These are phyloP conservation scores for Aspergillus calidoustus DNA, from an alignment of 2,329 filamentous ascomycete species.

Conservation along the genomic window DNA sequence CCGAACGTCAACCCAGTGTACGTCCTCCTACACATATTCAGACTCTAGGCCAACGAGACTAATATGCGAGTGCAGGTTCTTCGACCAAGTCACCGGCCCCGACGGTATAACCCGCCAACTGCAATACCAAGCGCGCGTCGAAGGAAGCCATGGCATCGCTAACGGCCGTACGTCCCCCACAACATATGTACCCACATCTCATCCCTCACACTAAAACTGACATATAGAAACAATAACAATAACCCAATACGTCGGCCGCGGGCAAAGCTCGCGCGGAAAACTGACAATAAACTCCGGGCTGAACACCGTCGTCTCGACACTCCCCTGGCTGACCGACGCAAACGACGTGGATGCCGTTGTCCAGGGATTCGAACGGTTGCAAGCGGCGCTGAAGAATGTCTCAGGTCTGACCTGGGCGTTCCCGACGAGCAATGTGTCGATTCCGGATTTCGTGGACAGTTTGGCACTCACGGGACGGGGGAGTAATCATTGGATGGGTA, in stretches of 20 bases:
- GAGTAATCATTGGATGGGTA: constrained; percentile 26
- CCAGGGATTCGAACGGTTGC: constrained; percentile 22
- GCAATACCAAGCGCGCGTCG: constrained; percentile 22
- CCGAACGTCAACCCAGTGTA: constrained; percentile 25
- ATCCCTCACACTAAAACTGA: background rate
- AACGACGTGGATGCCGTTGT: constrained; percentile 31
- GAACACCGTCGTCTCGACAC: constrained; percentile 32
- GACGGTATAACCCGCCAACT: constrained; percentile 31
- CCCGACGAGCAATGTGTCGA: constrained; percentile 12
- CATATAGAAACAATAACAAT: constrained; percentile 24
- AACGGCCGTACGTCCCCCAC: constrained; percentile 17
- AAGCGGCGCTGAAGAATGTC: constrained; percentile 14
- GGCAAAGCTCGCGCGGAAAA: constrained; percentile 31
- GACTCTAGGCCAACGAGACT: constrained; percentile 28
- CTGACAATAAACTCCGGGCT: constrained; percentile 29
- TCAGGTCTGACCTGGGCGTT: constrained; percentile 26
- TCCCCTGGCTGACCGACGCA: constrained; percentile 31
- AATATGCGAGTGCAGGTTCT: constrained; percentile 31
- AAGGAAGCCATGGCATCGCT: constrained; percentile 16
- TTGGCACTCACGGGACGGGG: constrained; percentile 2
- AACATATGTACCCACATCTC: too few relatives aligned
- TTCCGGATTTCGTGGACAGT: constrained; percentile 16
- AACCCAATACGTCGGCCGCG: constrained; percentile 34
- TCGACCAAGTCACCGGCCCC: constrained; percentile 25
- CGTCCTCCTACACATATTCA: constrained; percentile 19